A percentile compares a stretch with the other conserved stretches of the same genome.
Conservation (phyloP, 2,329 filamentous ascomycete species). For the Cordyceps cicadae region DNA sequence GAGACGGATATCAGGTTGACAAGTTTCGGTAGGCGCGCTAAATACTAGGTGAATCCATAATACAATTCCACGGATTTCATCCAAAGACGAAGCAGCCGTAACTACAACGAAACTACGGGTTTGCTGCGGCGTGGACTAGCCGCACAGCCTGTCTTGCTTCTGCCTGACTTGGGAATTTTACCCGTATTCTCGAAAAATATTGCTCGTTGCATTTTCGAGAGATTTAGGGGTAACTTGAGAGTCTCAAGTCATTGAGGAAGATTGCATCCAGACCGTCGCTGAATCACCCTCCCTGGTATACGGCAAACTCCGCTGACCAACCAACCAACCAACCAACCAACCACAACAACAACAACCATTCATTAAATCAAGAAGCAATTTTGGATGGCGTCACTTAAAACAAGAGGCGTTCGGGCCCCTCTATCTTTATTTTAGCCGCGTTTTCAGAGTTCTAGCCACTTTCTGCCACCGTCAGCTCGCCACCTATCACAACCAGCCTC, state of each 20-base stretch:
- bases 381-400: neutral
- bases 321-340: neutral
- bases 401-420: neutral
- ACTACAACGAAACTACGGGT: no score
- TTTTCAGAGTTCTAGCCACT: neutral
- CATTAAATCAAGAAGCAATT: neutral
- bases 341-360: no score
- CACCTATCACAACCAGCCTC: neutral
- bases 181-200: no score
- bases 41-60: no score
- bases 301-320: neutral
- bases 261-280: neutral
- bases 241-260: neutral
- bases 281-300: neutral
- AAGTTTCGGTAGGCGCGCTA: no score
- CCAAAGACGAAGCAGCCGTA: no score
- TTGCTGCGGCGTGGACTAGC: no score
- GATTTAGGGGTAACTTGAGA: no score
- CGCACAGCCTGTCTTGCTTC: no score
- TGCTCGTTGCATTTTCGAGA: no score
- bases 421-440: neutral
- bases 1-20: neutral
- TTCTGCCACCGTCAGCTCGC: conserved; percentile 5
- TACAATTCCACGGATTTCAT: no score
- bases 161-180: no score